Evolutionary conservation across 1,139 yeast species (phyloP).

Genomic region (Meyerozyma carpophila): DNA sequence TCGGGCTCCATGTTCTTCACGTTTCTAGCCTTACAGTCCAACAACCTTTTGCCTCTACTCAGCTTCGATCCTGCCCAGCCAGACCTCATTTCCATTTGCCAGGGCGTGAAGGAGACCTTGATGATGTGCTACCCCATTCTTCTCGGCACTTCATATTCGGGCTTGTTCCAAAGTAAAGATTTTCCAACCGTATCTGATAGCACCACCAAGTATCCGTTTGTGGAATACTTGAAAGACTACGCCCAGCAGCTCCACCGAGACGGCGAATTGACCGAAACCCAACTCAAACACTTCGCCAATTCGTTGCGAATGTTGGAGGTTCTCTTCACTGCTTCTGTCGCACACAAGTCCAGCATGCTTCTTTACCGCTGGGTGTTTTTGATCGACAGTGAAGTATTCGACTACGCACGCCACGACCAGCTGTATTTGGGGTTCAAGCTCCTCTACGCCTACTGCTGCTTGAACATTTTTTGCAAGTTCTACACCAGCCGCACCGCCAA

Average conservation of each 20-base stretch:
- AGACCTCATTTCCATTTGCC: conserved; percentile 17
- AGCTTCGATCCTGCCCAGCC: conserved; percentile 14
- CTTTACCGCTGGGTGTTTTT: conserved; percentile 23
- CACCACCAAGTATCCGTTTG: conserved; percentile 13
- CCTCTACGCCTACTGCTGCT: conserved; percentile 7
- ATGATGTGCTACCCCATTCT: conserved; percentile 10
- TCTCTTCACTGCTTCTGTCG: conserved; percentile 11
- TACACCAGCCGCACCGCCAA: conserved; percentile 4
- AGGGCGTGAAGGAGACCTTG: conserved; percentile 14
- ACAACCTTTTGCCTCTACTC: conserved; percentile 24
- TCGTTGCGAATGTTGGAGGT: conserved; percentile 11
- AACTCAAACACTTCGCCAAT: conserved; percentile 7
- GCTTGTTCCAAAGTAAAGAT: conserved; percentile 10
- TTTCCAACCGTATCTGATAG: conserved; percentile 6
- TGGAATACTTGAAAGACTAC: conserved; percentile 10
- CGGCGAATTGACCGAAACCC: conserved; percentile 8
- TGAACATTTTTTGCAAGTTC: conserved; percentile 6
- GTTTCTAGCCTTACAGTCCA: conserved; percentile 28
- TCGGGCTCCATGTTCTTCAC: conserved; percentile 22
- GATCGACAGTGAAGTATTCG: conserved; percentile 13
- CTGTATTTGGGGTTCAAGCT: conserved; percentile 19
- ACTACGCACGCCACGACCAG: conserved; percentile 12
- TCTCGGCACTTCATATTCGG: conserved; percentile 10
- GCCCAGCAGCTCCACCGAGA: conserved; percentile 5
- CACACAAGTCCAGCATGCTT: conserved; percentile 20